Evolutionary conservation across 805 yeast species (phyloP).

Genomic region (Huiozyma sinensis): DNA sequence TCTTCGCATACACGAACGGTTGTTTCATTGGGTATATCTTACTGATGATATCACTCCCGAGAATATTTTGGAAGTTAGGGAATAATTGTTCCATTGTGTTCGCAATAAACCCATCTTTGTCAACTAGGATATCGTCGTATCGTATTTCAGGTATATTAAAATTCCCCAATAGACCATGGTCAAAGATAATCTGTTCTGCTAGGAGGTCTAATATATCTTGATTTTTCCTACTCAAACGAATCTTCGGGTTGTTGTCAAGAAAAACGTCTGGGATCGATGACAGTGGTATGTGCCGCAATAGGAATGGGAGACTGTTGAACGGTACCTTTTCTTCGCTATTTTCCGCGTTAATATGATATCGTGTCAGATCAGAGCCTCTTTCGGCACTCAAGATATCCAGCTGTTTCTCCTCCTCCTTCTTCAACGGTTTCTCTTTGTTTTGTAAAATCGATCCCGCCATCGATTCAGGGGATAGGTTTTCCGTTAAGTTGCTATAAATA

Average conservation of each 20-base stretch:
- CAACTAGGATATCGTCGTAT: constrained; percentile 12
- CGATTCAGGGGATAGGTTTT: background rate
- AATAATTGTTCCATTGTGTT: constrained; percentile 15
- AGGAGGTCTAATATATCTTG: constrained; percentile 20
- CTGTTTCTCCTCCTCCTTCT: background rate
- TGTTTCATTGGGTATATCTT: constrained; percentile 16
- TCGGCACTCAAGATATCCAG: background rate
- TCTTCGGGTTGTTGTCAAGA: constrained; percentile 16
- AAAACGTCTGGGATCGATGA: constrained; percentile 50
- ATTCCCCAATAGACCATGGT: constrained; percentile 38
- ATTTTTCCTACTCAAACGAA: constrained; percentile 8
- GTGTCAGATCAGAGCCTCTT: background rate
- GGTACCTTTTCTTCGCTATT: constrained; percentile 4
- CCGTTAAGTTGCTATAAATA: background rate
- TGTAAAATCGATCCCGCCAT: background rate
- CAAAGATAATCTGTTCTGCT: constrained; percentile 25
- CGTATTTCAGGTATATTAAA: constrained; percentile 50
- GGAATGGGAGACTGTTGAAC: constrained; percentile 58
- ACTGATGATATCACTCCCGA: constrained; percentile 20
- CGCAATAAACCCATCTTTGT: constrained; percentile 14
- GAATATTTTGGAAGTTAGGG: constrained; percentile 14
- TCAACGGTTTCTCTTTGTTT: background rate
- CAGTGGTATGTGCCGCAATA: constrained; percentile 53
- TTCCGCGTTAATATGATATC: background rate
- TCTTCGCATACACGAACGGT: constrained; percentile 24